phyloP scores from a whole-genome alignment of 139 green algal species.

The Raphidocelis subcapitata region DNA sequence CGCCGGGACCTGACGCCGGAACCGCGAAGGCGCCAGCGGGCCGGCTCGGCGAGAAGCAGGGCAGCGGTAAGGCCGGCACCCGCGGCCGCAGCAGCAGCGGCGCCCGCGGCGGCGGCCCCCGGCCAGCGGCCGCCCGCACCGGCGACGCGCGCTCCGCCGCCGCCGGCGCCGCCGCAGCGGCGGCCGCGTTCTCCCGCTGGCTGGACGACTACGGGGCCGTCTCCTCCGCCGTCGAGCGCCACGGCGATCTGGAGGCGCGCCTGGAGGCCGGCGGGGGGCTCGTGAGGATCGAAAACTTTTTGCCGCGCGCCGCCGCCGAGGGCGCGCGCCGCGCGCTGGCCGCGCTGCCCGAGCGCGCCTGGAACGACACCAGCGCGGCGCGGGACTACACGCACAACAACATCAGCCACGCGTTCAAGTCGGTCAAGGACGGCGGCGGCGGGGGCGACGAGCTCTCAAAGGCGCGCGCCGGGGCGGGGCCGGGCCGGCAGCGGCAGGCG shows the following conservation, averaged over 20 bases:
- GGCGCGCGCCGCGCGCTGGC: slow-evolving; percentile 27
- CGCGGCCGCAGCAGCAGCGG: too few species aligned
- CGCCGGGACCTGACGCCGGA: too few species aligned
- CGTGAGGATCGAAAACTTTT: slow-evolving; percentile 31
- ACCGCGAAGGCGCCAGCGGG: too few species aligned
- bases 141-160: too few species aligned
- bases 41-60: too few species aligned
- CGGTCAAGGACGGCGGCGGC: slow-evolving; percentile 7
- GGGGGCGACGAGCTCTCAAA: slow-evolving; percentile 7
- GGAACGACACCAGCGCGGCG: slow-evolving; percentile 30
- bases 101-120: too few species aligned
- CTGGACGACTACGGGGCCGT: slow-evolving; percentile 33
- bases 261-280: slow-evolving; percentile 33
- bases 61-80: too few species aligned
- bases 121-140: too few species aligned
- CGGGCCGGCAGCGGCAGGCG: too few species aligned
- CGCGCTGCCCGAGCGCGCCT: slow-evolving; percentile 11
- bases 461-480: too few species aligned
- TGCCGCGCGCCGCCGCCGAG: slow-evolving; percentile 43
- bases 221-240: slow-evolving; percentile 18
- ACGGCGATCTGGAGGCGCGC: slow-evolving; percentile 30
- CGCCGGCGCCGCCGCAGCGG: too few species aligned
- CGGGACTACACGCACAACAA: slow-evolving; percentile 35
- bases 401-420: slow-evolving; percentile 32
- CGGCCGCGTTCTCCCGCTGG: slow-evolving; percentile 21